Conservation (phyloP, 768 basidiomycete genomes). For the Suillus americanus region DNA sequence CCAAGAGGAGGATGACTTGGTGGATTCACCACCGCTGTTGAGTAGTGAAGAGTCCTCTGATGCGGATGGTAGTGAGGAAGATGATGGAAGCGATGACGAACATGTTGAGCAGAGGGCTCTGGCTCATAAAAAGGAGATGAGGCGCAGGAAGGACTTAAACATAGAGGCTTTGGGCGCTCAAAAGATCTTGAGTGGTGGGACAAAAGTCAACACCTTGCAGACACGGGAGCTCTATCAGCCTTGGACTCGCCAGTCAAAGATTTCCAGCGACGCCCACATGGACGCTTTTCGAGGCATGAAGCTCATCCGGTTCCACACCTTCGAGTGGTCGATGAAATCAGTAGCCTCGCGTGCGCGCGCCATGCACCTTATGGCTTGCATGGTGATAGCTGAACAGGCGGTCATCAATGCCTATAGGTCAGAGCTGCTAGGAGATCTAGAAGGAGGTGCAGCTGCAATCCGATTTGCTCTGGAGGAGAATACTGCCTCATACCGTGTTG, state of each 20-base stretch:
- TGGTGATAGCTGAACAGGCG: not conserved
- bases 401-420: not conserved
- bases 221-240: not conserved
- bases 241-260: not conserved
- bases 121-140: not conserved
- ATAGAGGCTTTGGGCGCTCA: not conserved
- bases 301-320: conserved; percentile 4
- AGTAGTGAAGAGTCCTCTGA: not conserved
- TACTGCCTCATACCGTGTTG: not conserved
- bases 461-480: not conserved
- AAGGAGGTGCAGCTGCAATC: not conserved
- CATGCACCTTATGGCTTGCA: not conserved
- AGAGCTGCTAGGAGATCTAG: not conserved
- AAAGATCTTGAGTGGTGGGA: not conserved
- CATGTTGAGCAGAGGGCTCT: not conserved
- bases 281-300: not conserved
- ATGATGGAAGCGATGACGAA: not conserved
- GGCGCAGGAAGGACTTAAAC: not conserved
- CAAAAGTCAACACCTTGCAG: not conserved
- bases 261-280: not conserved
- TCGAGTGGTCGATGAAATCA: not conserved
- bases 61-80: not conserved
- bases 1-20: not conserved
- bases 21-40: not conserved
- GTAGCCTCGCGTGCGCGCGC: too few species aligned